These are phyloP conservation scores for Cerrena zonata DNA, from an alignment of 1,284 basidiomycete genomes.

Conservation along the genomic window DNA sequence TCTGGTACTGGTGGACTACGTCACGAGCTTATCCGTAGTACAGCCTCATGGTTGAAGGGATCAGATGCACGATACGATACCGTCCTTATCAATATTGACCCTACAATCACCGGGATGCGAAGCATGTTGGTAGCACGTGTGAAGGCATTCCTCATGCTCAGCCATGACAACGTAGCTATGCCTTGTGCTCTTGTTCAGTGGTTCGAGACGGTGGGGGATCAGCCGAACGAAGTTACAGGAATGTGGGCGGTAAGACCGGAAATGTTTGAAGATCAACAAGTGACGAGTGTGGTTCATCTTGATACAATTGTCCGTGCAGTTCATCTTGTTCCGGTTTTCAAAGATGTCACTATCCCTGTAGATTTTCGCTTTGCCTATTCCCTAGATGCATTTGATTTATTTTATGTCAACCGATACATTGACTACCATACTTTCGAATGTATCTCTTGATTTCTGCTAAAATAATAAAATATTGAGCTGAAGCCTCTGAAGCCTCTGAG, in stretches of 20 bases:
- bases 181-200: constrained; percentile 19
- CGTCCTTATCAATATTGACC: constrained; percentile 1
- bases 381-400: too few relatives aligned
- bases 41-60: background rate
- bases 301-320: constrained; percentile 7
- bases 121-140: constrained; percentile 10
- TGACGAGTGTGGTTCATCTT: background rate
- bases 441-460: too few relatives aligned
- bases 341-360: too few relatives aligned
- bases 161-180: background rate
- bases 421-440: too few relatives aligned
- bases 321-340: constrained; percentile 7
- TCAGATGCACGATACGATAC: constrained; percentile 5
- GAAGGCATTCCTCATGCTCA: constrained; percentile 8
- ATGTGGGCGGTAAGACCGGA: constrained; percentile 21
- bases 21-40: constrained; percentile 23
- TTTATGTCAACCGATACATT: too few relatives aligned
- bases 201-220: constrained; percentile 13
- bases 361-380: too few relatives aligned
- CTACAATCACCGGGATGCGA: background rate
- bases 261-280: background rate
- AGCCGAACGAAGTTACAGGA: constrained; percentile 16
- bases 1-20: constrained; percentile 25
- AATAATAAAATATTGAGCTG: too few relatives aligned
- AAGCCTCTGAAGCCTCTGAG: too few relatives aligned